Evolutionary conservation across 345 rosid species (phyloP).

Genomic region (Noccaea bulbosa): DNA sequence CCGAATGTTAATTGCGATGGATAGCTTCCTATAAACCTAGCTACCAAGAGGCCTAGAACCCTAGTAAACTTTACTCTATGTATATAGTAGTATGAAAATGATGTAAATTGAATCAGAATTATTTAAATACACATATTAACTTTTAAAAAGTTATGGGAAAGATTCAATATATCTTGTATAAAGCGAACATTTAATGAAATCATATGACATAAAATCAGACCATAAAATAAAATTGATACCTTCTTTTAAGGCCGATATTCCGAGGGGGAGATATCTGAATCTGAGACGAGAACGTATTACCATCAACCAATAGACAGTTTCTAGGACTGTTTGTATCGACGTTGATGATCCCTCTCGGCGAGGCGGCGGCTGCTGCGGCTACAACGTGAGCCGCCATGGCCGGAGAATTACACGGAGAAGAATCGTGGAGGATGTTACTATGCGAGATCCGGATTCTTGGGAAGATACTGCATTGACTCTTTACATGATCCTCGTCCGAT

Average conservation of each 20-base stretch:
- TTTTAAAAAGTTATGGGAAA: constrained; percentile 1
- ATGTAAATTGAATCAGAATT: neutral
- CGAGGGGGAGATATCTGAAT: constrained; percentile 82
- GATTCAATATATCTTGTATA: neutral
- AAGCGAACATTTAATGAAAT: constrained; percentile 11
- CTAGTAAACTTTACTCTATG: constrained; percentile 32
- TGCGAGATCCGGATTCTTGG: constrained; percentile 79
- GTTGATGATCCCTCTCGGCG: constrained; percentile 53
- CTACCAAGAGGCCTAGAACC: constrained; percentile 30
- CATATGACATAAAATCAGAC: constrained; percentile 6
- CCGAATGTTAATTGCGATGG: constrained; percentile 7
- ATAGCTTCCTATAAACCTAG: constrained; percentile 28
- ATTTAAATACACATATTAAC: neutral
- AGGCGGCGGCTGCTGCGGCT: constrained; percentile 37
- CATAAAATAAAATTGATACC: constrained; percentile 45
- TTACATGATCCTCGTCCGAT: constrained; percentile 49
- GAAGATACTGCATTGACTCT: constrained; percentile 50
- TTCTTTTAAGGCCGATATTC: constrained; percentile 87
- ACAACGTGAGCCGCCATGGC: constrained; percentile 38
- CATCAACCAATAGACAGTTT: constrained; percentile 37
- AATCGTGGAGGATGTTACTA: constrained; percentile 41
- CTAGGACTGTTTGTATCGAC: constrained; percentile 41
- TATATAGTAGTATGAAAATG: constrained; percentile 7
- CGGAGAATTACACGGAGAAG: constrained; percentile 54
- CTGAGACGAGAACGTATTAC: constrained; percentile 40